Percentiles rank a stretch among this genome's conserved stretches.
phyloP scores from a whole-genome alignment of 768 basidiomycete species.

The Serendipita sp. region DNA sequence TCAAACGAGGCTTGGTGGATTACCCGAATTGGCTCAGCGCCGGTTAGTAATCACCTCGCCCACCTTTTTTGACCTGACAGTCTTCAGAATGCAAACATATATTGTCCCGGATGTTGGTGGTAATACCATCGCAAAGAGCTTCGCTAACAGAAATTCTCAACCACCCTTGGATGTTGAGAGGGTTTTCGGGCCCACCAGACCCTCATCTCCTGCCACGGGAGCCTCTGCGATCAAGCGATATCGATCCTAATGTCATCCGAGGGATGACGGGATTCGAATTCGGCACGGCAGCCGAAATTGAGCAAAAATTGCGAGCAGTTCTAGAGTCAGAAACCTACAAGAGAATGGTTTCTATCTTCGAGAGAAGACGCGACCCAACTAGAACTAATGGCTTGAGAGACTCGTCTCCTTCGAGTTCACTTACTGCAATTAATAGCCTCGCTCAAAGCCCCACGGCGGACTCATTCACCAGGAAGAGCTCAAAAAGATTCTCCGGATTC shows the following conservation, averaged over 20 bases:
- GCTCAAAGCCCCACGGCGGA: slow-evolving; percentile 14
- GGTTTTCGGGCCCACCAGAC: slow-evolving; percentile 64
- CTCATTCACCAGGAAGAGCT: slow-evolving; percentile 40
- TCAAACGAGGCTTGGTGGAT: slow-evolving; percentile 92
- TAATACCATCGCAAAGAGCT: slow-evolving; percentile 74
- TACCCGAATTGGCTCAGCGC: slow-evolving; percentile 94
- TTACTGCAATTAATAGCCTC: slow-evolving; percentile 24
- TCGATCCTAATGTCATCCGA: slow-evolving; percentile 72
- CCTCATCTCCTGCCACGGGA: slow-evolving; percentile 78
- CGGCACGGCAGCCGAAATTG: slow-evolving; percentile 75
- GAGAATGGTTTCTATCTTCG: slow-evolving; percentile 62
- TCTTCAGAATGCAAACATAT: slow-evolving; percentile 80
- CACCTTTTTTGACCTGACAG: slow-evolving; percentile 10
- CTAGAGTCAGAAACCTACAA: slow-evolving; percentile 66
- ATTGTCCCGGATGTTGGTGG: slow-evolving; percentile 90
- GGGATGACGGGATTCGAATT: slow-evolving; percentile 98
- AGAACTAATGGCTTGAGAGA: slow-evolving; percentile 21
- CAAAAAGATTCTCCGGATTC: slow-evolving; percentile 85
- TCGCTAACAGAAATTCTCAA: slow-evolving; percentile 67
- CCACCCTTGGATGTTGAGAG: slow-evolving; percentile 89
- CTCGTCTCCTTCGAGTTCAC: slow-evolving; percentile 58
- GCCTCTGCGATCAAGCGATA: slow-evolving; percentile 74
- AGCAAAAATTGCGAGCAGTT: slow-evolving; percentile 50
- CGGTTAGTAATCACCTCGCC: slow-evolving; percentile 34
- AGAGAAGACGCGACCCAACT: slow-evolving; percentile 27